These are phyloP conservation scores for Diospyros lotus DNA, from an alignment of 148 eudicot genomes.

Conservation along the genomic window DNA sequence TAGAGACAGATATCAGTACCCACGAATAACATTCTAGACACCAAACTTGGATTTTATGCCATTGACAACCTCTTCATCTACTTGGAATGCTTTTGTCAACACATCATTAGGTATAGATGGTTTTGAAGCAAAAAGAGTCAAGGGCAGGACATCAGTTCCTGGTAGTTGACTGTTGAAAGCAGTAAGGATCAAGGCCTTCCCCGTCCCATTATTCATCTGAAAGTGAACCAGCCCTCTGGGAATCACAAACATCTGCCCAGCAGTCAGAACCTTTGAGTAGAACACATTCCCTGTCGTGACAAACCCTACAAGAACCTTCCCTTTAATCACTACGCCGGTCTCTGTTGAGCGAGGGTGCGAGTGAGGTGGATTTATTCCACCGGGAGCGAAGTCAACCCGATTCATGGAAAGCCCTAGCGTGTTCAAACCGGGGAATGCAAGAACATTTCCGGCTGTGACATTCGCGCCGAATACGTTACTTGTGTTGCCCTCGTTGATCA, in stretches of 20 bases:
- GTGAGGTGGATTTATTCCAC: slow-evolving; percentile 48
- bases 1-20: neutral
- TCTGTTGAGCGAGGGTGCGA: slow-evolving; percentile 41
- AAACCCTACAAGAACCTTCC: slow-evolving; percentile 38
- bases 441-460: slow-evolving; percentile 27
- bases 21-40: neutral
- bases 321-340: slow-evolving; percentile 25
- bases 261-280: slow-evolving; percentile 22
- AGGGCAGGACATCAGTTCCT: slow-evolving; percentile 21
- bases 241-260: slow-evolving; percentile 44
- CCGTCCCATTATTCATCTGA: slow-evolving; percentile 34
- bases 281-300: slow-evolving; percentile 33
- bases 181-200: slow-evolving; percentile 26
- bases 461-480: slow-evolving; percentile 15
- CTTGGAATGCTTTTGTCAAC: slow-evolving; percentile 31
- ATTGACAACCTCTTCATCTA: slow-evolving; percentile 19
- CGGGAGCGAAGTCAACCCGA: slow-evolving; percentile 28
- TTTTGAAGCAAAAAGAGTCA: slow-evolving; percentile 27
- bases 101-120: slow-evolving; percentile 35
- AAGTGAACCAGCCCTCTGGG: slow-evolving; percentile 46
- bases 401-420: slow-evolving; percentile 47
- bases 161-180: slow-evolving; percentile 52
- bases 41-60: slow-evolving; percentile 30
- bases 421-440: slow-evolving; percentile 37
- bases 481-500: slow-evolving; percentile 32